A percentile compares a stretch with the other conserved stretches of the same genome.
These are phyloP conservation scores for Peronospora belbahrii DNA, from an alignment of 352 stramenopile species.

Conservation along the genomic window DNA sequence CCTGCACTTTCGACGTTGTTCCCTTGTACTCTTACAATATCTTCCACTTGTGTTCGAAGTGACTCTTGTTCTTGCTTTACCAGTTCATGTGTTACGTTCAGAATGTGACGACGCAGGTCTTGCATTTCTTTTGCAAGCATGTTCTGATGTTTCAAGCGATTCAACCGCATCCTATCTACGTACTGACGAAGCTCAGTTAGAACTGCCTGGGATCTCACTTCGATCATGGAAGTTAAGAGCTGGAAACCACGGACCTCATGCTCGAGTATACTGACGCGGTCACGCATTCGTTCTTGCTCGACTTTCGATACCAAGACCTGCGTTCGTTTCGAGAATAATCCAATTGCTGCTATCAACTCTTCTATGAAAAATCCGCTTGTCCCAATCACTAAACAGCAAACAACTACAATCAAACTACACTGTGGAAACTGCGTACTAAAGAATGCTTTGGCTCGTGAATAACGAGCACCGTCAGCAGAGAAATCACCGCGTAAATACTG, in stretches of 20 bases:
- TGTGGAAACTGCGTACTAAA: conserved; percentile 19
- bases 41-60: conserved; percentile 36
- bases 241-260: conserved; percentile 44
- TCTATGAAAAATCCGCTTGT: conserved; percentile 49
- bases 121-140: conserved; percentile 63
- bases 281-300: conserved; percentile 40
- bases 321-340: conserved; percentile 26
- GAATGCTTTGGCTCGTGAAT: not conserved
- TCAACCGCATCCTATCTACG: conserved; percentile 36
- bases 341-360: conserved; percentile 31
- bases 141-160: conserved; percentile 51
- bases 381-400: conserved; percentile 33
- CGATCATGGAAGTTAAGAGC: conserved; percentile 38
- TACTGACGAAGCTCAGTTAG: conserved; percentile 42
- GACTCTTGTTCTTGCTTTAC: conserved; percentile 45
- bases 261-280: conserved; percentile 42
- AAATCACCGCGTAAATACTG: not conserved
- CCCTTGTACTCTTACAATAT: conserved; percentile 16
- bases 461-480: not conserved
- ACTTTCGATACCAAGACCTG: conserved; percentile 22
- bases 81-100: conserved; percentile 43
- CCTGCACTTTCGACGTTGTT: conserved; percentile 2
- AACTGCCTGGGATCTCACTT: conserved; percentile 44
- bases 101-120: conserved; percentile 41
- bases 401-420: conserved; percentile 40